Percentiles rank a stretch among this genome's conserved stretches.
These are phyloP conservation scores for Dimocarpus longan DNA, from an alignment of 345 rosid species.

Conservation along the genomic window DNA sequence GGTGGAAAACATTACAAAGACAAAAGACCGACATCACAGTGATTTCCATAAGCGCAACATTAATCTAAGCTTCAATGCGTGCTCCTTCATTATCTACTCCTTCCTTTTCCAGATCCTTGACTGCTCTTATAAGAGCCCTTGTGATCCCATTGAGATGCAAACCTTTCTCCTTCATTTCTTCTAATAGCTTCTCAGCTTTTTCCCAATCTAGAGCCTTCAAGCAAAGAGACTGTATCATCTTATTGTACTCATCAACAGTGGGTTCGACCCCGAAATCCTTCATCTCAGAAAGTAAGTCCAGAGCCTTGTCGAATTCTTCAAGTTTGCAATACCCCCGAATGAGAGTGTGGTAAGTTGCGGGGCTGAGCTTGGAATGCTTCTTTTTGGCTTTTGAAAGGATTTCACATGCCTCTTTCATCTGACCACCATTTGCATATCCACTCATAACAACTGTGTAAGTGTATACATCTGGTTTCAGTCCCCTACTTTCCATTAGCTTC, in stretches of 20 bases:
- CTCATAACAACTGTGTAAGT: slow-evolving; percentile 79
- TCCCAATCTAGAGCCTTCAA: slow-evolving; percentile 78
- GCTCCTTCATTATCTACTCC: slow-evolving; percentile 31
- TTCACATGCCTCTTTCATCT: slow-evolving; percentile 67
- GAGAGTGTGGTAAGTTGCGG: slow-evolving; percentile 74
- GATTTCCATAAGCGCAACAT: background rate
- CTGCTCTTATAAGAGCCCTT: slow-evolving; percentile 65
- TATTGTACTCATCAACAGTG: slow-evolving; percentile 69
- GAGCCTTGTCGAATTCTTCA: slow-evolving; percentile 70
- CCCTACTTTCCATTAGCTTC: slow-evolving; percentile 72
- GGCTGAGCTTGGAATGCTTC: slow-evolving; percentile 66
- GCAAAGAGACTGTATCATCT: slow-evolving; percentile 80
- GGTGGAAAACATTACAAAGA: background rate
- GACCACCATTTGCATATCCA: slow-evolving; percentile 71
- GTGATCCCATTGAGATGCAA: slow-evolving; percentile 75
- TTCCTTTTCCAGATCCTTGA: slow-evolving; percentile 76
- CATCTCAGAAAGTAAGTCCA: slow-evolving; percentile 74
- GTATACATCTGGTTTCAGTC: slow-evolving; percentile 79
- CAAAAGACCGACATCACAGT: background rate
- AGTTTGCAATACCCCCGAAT: slow-evolving; percentile 82
- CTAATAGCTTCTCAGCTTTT: slow-evolving; percentile 65
- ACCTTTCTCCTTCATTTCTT: slow-evolving; percentile 68
- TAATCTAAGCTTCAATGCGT: slow-evolving; percentile 28
- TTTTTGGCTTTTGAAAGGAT: slow-evolving; percentile 67
- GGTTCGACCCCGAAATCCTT: slow-evolving; percentile 59